Evolutionary conservation across 192 early-diverging fungal genomes (phyloP).

Genomic region (Jimgerdemannia flammicorona): DNA sequence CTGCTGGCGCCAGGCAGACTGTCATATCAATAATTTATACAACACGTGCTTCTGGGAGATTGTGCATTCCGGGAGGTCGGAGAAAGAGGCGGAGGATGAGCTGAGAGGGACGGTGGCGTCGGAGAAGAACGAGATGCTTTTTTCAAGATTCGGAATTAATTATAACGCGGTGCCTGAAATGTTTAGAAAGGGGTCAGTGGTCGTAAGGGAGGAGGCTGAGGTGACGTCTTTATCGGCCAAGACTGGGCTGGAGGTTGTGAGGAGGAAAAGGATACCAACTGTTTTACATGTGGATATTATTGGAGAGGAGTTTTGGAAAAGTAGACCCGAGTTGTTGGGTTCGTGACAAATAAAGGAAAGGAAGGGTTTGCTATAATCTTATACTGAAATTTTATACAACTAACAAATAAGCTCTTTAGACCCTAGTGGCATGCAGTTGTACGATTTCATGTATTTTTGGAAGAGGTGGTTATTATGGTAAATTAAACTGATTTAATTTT

Average conservation of each 20-base stretch:
- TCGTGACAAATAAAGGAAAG: too few species aligned
- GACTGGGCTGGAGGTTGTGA: conserved; percentile 22
- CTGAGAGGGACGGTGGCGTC: conserved; percentile 79
- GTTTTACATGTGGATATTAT: conserved; percentile 72
- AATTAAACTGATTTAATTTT: neutral
- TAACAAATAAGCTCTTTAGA: too few species aligned
- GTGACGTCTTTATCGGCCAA: conserved; percentile 13
- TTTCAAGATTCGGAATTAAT: conserved; percentile 80
- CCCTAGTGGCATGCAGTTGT: too few species aligned
- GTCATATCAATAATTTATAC: conserved; percentile 89
- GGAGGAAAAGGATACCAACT: conserved; percentile 52
- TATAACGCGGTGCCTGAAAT: conserved; percentile 81
- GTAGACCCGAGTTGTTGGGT: conserved; percentile 31
- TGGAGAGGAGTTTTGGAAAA: conserved; percentile 67
- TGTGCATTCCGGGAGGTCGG: conserved; percentile 59
- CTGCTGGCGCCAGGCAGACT: conserved; percentile 92
- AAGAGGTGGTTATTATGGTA: too few species aligned
- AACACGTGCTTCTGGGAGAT: conserved; percentile 95
- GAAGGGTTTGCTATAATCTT: neutral
- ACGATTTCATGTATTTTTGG: too few species aligned
- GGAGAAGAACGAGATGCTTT: conserved; percentile 91
- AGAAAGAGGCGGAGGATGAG: conserved; percentile 68
- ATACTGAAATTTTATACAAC: neutral
- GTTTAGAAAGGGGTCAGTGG: conserved; percentile 85
- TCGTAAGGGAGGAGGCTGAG: conserved; percentile 49